Conservation (phyloP, 78 protist species). For the Mastigamoeba balamuthi region DNA sequence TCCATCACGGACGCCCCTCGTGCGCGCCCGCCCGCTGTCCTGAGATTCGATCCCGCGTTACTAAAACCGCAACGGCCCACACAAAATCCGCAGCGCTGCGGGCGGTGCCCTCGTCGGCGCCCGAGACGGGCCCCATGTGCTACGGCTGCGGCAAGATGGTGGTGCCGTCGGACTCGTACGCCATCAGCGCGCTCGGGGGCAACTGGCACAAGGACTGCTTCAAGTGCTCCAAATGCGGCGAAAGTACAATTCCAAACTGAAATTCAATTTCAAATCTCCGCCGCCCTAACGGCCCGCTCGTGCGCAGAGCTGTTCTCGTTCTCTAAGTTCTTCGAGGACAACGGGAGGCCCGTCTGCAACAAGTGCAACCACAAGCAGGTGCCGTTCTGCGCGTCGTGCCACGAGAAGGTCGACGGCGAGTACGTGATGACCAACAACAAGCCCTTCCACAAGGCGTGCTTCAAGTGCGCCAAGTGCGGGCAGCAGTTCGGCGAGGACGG, state of each 20-base stretch:
- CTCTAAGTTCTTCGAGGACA: background rate
- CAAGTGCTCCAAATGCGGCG: background rate
- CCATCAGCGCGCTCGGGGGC: background rate
- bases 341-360: background rate
- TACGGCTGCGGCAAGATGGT: too few species aligned
- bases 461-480: background rate
- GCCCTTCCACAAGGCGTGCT: background rate
- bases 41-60: too few species aligned
- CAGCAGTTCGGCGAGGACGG: background rate
- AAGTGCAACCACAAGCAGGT: background rate
- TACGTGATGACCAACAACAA: background rate
- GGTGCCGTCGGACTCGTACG: too few species aligned
- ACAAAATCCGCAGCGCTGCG: too few species aligned
- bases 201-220: background rate
- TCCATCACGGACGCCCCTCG: too few species aligned
- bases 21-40: too few species aligned
- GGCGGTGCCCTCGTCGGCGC: too few species aligned
- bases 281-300: too few species aligned
- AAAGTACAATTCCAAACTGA: background rate
- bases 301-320: background rate
- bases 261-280: background rate
- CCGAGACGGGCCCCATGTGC: too few species aligned
- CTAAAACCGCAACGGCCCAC: too few species aligned
- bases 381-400: background rate
- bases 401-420: background rate